phyloP scores from a whole-genome alignment of 1,284 basidiomycete genomes.

The Sutorius eximius region DNA sequence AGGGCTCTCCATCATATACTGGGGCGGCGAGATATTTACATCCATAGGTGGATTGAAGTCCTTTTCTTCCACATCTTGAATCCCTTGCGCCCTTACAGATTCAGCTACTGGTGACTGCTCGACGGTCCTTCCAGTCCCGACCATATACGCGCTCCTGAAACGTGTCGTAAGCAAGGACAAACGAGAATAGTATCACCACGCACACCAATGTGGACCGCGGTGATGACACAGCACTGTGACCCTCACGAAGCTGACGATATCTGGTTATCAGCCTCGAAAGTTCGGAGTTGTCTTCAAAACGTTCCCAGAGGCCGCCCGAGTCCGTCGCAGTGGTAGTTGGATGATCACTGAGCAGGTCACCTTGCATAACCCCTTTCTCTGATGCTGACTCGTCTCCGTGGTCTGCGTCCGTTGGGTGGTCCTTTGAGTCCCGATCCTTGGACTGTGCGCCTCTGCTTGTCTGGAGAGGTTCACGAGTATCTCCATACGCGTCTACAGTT shows the following conservation, averaged over 20 bases:
- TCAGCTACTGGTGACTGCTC: background rate
- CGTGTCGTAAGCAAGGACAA: background rate
- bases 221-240: background rate
- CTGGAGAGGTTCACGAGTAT: background rate
- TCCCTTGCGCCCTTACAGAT: background rate
- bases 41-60: background rate
- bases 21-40: background rate
- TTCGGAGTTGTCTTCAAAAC: background rate
- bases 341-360: background rate
- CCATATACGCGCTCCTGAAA: background rate
- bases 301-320: background rate
- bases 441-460: background rate
- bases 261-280: background rate
- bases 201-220: background rate
- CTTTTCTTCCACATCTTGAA: background rate
- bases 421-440: background rate
- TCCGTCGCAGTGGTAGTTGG: background rate
- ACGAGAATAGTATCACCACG: background rate
- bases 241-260: background rate
- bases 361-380: background rate
- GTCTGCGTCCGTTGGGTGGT: background rate
- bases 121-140: background rate
- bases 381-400: background rate
- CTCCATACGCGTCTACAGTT: background rate
- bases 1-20: background rate